These are phyloP conservation scores for Eucalyptus tenuipes DNA, from an alignment of 345 rosid species.

Conservation along the genomic window DNA sequence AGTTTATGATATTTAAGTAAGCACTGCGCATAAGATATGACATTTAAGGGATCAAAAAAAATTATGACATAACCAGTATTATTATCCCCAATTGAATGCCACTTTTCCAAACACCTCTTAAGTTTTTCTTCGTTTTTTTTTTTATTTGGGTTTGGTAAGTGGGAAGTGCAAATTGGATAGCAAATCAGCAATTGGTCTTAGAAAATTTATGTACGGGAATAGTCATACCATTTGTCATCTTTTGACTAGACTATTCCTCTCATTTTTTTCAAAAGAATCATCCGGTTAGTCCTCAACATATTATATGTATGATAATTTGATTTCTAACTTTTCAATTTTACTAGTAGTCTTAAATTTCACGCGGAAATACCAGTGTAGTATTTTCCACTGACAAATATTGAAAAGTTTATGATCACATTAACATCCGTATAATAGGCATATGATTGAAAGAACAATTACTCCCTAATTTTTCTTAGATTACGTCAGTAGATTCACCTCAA, in stretches of 20 bases:
- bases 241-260: background rate
- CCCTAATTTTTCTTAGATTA: background rate
- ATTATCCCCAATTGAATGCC: background rate
- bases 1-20: no score
- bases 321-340: accelerated
- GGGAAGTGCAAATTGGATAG: no score
- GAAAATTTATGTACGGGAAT: background rate
- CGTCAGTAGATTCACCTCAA: background rate
- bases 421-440: accelerated
- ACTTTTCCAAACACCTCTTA: background rate
- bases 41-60: no score
- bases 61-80: no score
- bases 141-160: background rate
- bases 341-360: accelerated
- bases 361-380: accelerated
- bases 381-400: accelerated
- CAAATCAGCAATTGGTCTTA: no score
- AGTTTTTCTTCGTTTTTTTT: background rate
- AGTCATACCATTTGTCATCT: background rate
- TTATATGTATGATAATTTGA: accelerated
- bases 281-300: accelerated
- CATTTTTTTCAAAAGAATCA: accelerated
- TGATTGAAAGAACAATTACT: background rate
- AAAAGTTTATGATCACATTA: background rate
- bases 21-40: accelerated